Base-by-base conservation (phyloP, 2,329 filamentous ascomycete genomes). In the Blumeria hordei region DNA sequence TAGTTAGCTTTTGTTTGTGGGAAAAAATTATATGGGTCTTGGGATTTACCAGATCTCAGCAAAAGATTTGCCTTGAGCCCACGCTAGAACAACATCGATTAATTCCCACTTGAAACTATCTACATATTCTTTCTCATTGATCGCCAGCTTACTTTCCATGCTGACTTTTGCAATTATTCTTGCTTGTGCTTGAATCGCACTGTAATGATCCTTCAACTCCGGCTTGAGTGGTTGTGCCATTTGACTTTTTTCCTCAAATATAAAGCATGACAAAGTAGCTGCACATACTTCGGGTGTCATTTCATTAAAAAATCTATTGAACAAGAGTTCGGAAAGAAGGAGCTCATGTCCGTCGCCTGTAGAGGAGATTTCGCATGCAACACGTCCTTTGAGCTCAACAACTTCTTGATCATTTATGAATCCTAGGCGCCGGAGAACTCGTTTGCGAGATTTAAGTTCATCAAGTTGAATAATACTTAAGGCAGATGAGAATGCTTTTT, bases 291-390 rank as follows among this genome's bases (percentile, higher is more conserved):
- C 90, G 0, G 92, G 88, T 0, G 81, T 81, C 45, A 96, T 72
- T 65, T 95, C 88, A 66, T 96, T 98, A 76, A 98, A 98, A 74
- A 95, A 96, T 41, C 88, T 80, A 67, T 96, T 93, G 69, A 98
- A 96, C 0, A 98, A 76, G 33, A 98, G 74, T 68, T 98, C 92
- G 11, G 85, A 88, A 5, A 98, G 76, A 59, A 98, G 80, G 44
- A 98, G 74, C 67, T 98, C 93, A 64, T 98, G 92, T 37, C 90
- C 92, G 61, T 82, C 78, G 1, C 65, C 65, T 3, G 78, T 82
- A 0, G 90, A 94, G 59, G 87, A 94, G 60, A 98, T 96, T 70
- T 98, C 90, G 69, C 92, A 98, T 1, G 92, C 92, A 3, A 96
- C 93, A 55, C 93, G 85, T 10, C 90, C 92, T 71, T 98, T 98